Conservation (phyloP, 768 basidiomycete species). For the Vararia minispora region DNA sequence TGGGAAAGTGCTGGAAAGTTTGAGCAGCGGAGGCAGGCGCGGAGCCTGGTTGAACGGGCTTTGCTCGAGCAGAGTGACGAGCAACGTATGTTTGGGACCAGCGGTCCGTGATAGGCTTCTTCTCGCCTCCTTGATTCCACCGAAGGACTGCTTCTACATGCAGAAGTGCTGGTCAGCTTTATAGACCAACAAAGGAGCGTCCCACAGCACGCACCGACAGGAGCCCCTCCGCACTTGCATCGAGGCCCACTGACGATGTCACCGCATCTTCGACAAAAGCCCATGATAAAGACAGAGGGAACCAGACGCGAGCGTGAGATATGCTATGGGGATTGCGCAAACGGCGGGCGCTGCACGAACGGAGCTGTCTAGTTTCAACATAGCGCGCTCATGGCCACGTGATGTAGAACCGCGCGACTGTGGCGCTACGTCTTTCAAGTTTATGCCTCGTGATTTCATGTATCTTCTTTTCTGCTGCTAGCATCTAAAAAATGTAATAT, state of each 20-base stretch:
- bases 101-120: slow-evolving; percentile 41
- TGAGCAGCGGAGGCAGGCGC: slow-evolving; percentile 16
- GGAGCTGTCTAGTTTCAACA: too few relatives aligned
- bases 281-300: too few relatives aligned
- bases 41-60: slow-evolving; percentile 14
- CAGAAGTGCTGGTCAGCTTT: neutral
- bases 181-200: neutral
- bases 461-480: too few relatives aligned
- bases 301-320: too few relatives aligned
- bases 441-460: too few relatives aligned
- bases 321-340: too few relatives aligned
- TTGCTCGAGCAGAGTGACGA: slow-evolving; percentile 29
- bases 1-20: slow-evolving; percentile 38
- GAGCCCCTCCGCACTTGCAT: slow-evolving; percentile 70
- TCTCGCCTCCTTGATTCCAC: slow-evolving; percentile 41
- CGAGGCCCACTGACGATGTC: slow-evolving; percentile 64
- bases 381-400: too few relatives aligned
- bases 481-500: too few relatives aligned
- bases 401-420: too few relatives aligned
- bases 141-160: slow-evolving; percentile 53
- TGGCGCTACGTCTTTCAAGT: too few relatives aligned
- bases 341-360: too few relatives aligned
- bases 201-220: slow-evolving; percentile 51
- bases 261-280: slow-evolving; percentile 79
- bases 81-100: slow-evolving; percentile 77